phyloP scores from a whole-genome alignment of 768 basidiomycete genomes.

The Mycena albidolilacea region DNA sequence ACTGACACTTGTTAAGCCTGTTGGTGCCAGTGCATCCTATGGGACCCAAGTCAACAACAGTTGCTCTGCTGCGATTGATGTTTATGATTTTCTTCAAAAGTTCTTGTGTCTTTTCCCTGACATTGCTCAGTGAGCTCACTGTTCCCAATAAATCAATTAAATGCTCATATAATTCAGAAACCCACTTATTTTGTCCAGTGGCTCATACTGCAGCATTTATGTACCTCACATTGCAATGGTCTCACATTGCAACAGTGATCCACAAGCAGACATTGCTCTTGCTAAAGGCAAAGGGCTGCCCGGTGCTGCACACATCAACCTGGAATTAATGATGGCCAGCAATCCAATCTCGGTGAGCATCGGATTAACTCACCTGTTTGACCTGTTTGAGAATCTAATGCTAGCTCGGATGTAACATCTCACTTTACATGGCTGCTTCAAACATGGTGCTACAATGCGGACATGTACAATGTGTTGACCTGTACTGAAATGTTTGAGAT shows the following conservation, averaged over 20 bases:
- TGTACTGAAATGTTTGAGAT: slow-evolving; percentile 44
- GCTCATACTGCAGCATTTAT: slow-evolving; percentile 55
- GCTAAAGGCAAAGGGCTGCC: slow-evolving; percentile 36
- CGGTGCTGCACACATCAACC: slow-evolving; percentile 46
- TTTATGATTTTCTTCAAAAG: slow-evolving; percentile 53
- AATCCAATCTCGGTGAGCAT: slow-evolving; percentile 45
- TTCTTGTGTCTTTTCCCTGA: slow-evolving; percentile 17
- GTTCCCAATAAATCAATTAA: neutral
- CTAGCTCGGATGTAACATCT: slow-evolving; percentile 44
- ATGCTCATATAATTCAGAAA: slow-evolving; percentile 32
- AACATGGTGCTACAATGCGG: slow-evolving; percentile 43
- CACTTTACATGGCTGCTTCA: slow-evolving; percentile 50
- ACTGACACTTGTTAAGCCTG: neutral
- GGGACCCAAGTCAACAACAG: slow-evolving; percentile 50
- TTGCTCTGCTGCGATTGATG: slow-evolving; percentile 47
- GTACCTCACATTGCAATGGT: slow-evolving; percentile 54
- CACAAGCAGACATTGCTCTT: slow-evolving; percentile 48
- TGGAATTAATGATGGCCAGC: slow-evolving; percentile 52
- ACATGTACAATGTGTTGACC: slow-evolving; percentile 49
- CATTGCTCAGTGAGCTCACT: neutral
- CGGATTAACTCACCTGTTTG: neutral
- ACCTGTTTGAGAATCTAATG: neutral
- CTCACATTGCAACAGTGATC: slow-evolving; percentile 54
- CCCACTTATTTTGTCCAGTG: slow-evolving; percentile 45
- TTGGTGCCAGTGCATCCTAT: slow-evolving; percentile 20